Evolutionary conservation across 2,329 filamentous ascomycete species (phyloP), one percentile per base, ranked within the genome.

Genomic region (Colletotrichum abscissum): DNA sequence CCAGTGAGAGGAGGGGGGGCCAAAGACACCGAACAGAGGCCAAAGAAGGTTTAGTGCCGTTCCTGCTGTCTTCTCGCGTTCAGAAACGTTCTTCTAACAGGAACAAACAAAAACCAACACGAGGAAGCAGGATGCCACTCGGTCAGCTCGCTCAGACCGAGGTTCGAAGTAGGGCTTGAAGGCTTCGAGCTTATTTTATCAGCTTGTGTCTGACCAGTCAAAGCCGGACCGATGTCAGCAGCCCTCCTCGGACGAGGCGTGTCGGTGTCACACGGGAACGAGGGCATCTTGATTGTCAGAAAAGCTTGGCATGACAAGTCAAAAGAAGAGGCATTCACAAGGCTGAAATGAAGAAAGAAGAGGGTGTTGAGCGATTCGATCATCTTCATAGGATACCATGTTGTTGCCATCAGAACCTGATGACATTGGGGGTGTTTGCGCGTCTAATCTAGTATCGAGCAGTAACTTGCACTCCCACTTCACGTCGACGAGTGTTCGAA

Each of bases 241-340:
- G 14, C 16, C 11, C 9, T 22, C 42, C 42, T 16, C 16, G 16
- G 12, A 49, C 16, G 57, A 49, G 22, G 42, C 24, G 12, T 28
- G 19, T 42, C 38, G 12, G 14, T 46, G 66, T 58, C 58, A 69
- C 11, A n/a, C 28, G 52, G n/a, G 6, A 14, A 3, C n/a, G n/a
- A 42, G 49, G 22, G 38, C 54, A 33, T 30, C n/a, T 26, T 2
- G 38, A 57, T 54, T 69, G 58, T 72, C 69, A 69, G 14, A 67
- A 46, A 46, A 24, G 56, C 59, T 72, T 72, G 66, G 66, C 65
- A 60, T 35, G 70, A 30, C 59, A 56, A 8, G 52, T 46, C 24
- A 26, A 56, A 55, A 56, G 14, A 12, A 2, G 2, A 11, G 14
- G 8, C 14, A 26, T 42, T 24, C 38, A 55, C 59, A 49, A 46